Evolutionary conservation across 257 asterid species (phyloP).

Genomic region (Lycium ferocissimum): DNA sequence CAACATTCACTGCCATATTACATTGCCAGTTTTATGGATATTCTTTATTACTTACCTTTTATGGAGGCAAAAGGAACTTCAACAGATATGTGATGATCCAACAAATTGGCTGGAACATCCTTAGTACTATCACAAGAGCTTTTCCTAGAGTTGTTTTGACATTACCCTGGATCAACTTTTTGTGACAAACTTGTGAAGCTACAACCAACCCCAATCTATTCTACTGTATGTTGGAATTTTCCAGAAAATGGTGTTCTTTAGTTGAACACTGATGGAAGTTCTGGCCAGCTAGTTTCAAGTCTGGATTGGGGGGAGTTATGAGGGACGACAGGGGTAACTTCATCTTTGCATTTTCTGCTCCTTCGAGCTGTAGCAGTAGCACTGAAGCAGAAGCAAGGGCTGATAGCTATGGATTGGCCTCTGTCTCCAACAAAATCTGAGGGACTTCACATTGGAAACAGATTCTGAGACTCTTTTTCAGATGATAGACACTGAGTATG

Average conservation of each 20-base stretch:
- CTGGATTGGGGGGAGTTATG: neutral
- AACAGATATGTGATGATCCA: neutral
- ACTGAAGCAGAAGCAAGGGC: neutral
- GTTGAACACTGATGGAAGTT: neutral
- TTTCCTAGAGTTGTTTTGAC: neutral
- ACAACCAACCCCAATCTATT: neutral
- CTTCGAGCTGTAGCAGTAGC: neutral
- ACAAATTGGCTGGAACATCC: neutral
- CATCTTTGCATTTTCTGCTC: neutral
- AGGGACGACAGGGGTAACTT: neutral
- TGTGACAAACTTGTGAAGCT: neutral
- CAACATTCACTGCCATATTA: neutral
- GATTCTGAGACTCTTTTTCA: neutral
- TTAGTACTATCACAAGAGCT: neutral
- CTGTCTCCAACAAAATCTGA: neutral
- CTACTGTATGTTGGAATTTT: neutral
- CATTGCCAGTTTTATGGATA: neutral
- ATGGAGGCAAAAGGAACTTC: neutral
- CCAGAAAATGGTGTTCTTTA: neutral
- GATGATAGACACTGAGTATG: too few relatives aligned
- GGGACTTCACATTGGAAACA: neutral
- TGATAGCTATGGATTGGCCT: neutral
- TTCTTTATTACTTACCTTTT: neutral
- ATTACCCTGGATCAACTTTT: neutral
- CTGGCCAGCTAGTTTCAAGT: neutral